phyloP scores from a whole-genome alignment of 768 basidiomycete genomes.

The Lactarius vividus region DNA sequence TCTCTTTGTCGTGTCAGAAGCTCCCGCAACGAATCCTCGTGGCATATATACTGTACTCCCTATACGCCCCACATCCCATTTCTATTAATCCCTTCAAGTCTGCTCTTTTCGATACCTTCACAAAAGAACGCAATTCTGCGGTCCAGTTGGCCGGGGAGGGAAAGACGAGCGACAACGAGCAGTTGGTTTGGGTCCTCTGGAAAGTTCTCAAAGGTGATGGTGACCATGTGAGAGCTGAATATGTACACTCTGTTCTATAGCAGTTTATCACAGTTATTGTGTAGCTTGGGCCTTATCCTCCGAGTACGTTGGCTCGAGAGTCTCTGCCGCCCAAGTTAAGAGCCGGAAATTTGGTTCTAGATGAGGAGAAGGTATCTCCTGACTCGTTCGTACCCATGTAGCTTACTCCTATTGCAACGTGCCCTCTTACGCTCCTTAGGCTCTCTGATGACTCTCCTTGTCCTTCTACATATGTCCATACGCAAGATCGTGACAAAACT shows the following conservation, averaged over 20 bases:
- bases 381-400: slow-evolving; percentile 13
- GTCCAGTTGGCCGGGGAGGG: slow-evolving; percentile 46
- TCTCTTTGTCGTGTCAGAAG: slow-evolving; percentile 36
- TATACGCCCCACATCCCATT: slow-evolving; percentile 79
- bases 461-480: background rate
- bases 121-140: slow-evolving; percentile 65
- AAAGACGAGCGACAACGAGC: slow-evolving; percentile 61
- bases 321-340: slow-evolving; percentile 72
- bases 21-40: slow-evolving; percentile 73
- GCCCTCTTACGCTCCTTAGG: background rate
- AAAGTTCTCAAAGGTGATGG: slow-evolving; percentile 83
- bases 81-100: slow-evolving; percentile 81
- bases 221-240: slow-evolving; percentile 58
- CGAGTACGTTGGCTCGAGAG: slow-evolving; percentile 68
- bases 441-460: background rate
- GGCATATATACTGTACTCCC: slow-evolving; percentile 73
- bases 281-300: slow-evolving; percentile 83
- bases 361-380: slow-evolving; percentile 43
- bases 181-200: slow-evolving; percentile 84
- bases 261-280: slow-evolving; percentile 20
- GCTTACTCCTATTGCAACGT: background rate
- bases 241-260: slow-evolving; percentile 1
- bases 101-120: slow-evolving; percentile 62
- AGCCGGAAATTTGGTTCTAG: slow-evolving; percentile 66
- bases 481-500: background rate